These are phyloP conservation scores for Eleusine coracana DNA, from an alignment of 176 grass and related monocot species.

Conservation along the genomic window DNA sequence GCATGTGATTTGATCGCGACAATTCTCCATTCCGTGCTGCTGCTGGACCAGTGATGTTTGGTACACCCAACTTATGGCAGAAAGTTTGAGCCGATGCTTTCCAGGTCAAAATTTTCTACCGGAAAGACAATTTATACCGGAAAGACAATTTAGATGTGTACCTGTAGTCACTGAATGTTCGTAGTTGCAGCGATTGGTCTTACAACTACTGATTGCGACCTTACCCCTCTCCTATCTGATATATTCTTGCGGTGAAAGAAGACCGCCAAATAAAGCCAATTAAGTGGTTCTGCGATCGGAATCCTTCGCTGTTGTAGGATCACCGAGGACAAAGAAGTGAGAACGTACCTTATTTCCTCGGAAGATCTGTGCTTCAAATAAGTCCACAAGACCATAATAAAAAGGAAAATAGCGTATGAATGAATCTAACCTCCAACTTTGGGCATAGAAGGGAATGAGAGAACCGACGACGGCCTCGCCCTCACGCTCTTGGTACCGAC, in stretches of 20 bases:
- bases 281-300: no score
- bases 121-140: neutral
- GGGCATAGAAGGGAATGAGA: neutral
- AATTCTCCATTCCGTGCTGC: neutral
- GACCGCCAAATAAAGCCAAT: neutral
- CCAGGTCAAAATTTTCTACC: neutral
- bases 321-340: no score
- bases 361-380: no score
- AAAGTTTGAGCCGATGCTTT: neutral
- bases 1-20: slow-evolving; percentile 31
- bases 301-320: no score
- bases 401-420: no score
- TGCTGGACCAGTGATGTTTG: slow-evolving; percentile 32
- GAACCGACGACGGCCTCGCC: neutral
- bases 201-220: neutral
- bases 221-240: neutral
- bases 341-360: no score
- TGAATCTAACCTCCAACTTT: no score
- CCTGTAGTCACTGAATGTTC: neutral
- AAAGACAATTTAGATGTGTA: neutral
- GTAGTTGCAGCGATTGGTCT: neutral
- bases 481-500: neutral
- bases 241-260: neutral
- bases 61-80: neutral
- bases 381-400: no score